Evolutionary conservation across 352 stramenopile genomes (phyloP).

Genomic region (Globisporangium uncinulatum): DNA sequence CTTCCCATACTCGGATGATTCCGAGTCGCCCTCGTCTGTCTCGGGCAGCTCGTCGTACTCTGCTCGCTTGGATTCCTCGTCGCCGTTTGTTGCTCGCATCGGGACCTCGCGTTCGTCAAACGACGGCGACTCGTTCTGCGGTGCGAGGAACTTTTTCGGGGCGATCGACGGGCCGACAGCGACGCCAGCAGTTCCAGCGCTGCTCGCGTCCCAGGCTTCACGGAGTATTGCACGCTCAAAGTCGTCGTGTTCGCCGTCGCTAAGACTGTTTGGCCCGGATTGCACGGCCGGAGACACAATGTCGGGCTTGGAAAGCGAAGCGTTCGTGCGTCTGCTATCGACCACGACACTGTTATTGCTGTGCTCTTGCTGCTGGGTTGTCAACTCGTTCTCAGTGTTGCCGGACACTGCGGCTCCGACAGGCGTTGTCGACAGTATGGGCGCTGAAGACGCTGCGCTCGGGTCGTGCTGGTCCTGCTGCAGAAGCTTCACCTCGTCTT

Average conservation of each 20-base stretch:
- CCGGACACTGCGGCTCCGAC: background rate
- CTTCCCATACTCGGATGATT: constrained; percentile 16
- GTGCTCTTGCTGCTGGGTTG: background rate
- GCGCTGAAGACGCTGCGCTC: constrained; percentile 1
- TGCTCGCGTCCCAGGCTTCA: background rate
- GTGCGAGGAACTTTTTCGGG: constrained; percentile 11
- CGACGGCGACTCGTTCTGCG: background rate
- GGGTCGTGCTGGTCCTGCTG: constrained; percentile 36
- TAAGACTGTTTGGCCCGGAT: constrained; percentile 6
- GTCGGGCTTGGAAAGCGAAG: background rate
- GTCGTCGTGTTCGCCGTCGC: constrained; percentile 9
- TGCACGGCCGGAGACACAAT: constrained; percentile 3
- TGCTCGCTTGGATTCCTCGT: constrained; percentile 1
- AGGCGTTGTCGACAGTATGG: constrained; percentile 12
- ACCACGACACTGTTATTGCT: background rate
- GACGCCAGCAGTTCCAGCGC: background rate
- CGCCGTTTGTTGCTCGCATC: background rate
- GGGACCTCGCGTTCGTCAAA: too few species aligned
- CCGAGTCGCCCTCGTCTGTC: constrained; percentile 32
- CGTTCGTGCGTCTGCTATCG: too few species aligned
- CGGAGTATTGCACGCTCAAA: constrained; percentile 9
- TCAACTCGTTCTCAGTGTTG: background rate
- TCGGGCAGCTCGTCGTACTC: constrained; percentile 30
- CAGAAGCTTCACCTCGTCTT: constrained; percentile 67
- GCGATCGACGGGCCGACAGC: constrained; percentile 2